Evolutionary conservation across 352 stramenopile species (phyloP).

Genomic region (Phytopythium mirpurense): DNA sequence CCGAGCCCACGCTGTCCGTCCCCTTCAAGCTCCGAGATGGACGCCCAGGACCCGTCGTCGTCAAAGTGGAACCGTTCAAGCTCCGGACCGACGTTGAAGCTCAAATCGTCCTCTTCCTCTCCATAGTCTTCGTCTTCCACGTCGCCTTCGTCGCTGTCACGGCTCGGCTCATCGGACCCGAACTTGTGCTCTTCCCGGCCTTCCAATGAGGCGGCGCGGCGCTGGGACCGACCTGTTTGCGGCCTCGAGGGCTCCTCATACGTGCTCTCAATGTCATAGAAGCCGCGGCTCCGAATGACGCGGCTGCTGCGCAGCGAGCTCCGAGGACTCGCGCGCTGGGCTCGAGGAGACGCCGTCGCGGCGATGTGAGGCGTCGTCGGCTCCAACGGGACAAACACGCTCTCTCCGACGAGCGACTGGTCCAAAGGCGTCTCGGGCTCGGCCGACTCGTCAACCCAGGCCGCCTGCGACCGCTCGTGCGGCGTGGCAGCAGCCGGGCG

Average conservation of each 20-base stretch:
- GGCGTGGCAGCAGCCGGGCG: constrained; percentile 24
- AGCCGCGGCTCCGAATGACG: constrained; percentile 73
- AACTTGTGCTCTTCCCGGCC: neutral
- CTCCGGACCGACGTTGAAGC: neutral
- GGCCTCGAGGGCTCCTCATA: constrained; percentile 5
- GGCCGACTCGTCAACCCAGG: constrained; percentile 3
- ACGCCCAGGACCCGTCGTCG: constrained; percentile 4
- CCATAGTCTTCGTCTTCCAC: constrained; percentile 5
- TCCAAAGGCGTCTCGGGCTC: constrained; percentile 36
- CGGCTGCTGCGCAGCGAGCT: constrained; percentile 45
- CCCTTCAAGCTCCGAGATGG: constrained; percentile 1
- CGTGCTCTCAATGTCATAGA: constrained; percentile 55
- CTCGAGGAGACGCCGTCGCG: constrained; percentile 30
- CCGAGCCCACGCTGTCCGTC: neutral
- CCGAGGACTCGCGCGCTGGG: constrained; percentile 11
- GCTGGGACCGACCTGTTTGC: neutral
- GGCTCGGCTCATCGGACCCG: neutral
- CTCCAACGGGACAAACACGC: constrained; percentile 57
- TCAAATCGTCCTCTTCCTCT: neutral
- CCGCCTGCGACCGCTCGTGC: neutral
- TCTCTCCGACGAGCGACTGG: constrained; percentile 60
- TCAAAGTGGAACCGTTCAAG: neutral
- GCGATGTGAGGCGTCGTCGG: constrained; percentile 19
- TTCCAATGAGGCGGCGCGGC: neutral
- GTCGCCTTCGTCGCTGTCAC: constrained; percentile 6